Conservation (phyloP, 768 basidiomycete genomes). For the Russula compacta region DNA sequence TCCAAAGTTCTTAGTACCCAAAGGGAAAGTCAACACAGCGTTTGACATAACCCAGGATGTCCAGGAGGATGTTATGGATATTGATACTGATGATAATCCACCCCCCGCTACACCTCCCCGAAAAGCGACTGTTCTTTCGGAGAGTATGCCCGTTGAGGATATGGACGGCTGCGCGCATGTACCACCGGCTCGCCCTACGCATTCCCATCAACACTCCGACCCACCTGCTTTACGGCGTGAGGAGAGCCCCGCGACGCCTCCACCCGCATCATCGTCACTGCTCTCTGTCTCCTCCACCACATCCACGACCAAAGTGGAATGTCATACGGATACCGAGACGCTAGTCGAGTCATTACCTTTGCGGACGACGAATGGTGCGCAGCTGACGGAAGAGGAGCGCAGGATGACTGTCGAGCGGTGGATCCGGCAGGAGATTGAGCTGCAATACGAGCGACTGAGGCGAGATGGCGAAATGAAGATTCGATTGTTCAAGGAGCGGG, state of each 20-base stretch:
- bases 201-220: neutral
- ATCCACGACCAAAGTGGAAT: slow-evolving; percentile 16
- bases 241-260: slow-evolving; percentile 8
- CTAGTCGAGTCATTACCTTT: slow-evolving; percentile 23
- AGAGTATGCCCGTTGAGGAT: neutral
- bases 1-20: neutral
- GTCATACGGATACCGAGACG: slow-evolving; percentile 16
- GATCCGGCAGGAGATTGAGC: slow-evolving; percentile 65
- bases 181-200: neutral
- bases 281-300: slow-evolving; percentile 12
- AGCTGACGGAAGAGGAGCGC: slow-evolving; percentile 56
- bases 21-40: neutral
- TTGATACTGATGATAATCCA: neutral
- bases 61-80: slow-evolving; percentile 2
- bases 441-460: slow-evolving; percentile 53
- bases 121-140: neutral
- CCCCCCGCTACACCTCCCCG: neutral
- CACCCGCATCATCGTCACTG: slow-evolving; percentile 13
- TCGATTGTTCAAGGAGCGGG: slow-evolving; percentile 37
- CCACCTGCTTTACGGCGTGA: neutral
- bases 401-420: slow-evolving; percentile 79
- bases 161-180: neutral
- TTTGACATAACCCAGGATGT: neutral
- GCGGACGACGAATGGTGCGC: slow-evolving; percentile 19
- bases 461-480: slow-evolving; percentile 45